Percentiles rank a stretch among this genome's conserved stretches.
phyloP scores from a whole-genome alignment of 192 early-diverging fungal species.

The Thoreauomyces humboldtii region DNA sequence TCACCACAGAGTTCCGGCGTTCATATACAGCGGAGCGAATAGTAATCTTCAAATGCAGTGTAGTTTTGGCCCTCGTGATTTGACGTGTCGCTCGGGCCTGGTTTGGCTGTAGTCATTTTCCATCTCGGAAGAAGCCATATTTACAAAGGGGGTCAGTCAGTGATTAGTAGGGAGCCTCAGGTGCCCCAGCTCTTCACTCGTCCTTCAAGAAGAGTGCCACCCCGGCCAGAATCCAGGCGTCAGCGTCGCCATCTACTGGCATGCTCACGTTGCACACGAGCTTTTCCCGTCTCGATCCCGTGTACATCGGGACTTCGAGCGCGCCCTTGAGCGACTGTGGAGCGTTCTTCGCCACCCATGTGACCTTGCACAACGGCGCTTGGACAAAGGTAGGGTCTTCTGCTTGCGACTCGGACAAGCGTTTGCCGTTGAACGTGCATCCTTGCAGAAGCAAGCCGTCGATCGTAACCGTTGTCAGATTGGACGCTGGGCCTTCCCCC shows the following conservation, averaged over 20 bases:
- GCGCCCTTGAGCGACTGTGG: neutral
- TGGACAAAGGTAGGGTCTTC: constrained; percentile 41
- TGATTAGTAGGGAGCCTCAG: too few relatives aligned
- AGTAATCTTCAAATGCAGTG: too few relatives aligned
- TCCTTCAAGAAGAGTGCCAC: constrained; percentile 43
- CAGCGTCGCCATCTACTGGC: constrained; percentile 32
- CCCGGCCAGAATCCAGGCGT: constrained; percentile 48
- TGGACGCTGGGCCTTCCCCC: constrained; percentile 16
- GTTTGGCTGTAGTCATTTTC: too few relatives aligned
- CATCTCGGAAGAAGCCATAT: too few relatives aligned
- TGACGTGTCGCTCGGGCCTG: too few relatives aligned
- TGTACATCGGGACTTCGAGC: constrained; percentile 46
- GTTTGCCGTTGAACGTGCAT: constrained; percentile 43
- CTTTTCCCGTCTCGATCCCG: constrained; percentile 35
- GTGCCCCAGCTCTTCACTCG: too few relatives aligned
- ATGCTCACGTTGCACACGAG: constrained; percentile 37
- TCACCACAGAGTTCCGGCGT: too few relatives aligned
- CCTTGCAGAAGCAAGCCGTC: constrained; percentile 50
- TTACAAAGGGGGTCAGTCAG: too few relatives aligned
- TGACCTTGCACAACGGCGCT: constrained; percentile 44
- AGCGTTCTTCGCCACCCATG: constrained; percentile 40
- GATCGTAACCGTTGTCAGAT: constrained; percentile 29
- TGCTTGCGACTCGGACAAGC: constrained; percentile 34
- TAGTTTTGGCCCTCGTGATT: too few relatives aligned
- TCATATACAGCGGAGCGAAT: too few relatives aligned